Evolutionary conservation across 106 monocot species (phyloP).

Genomic region (Dactylorhiza incarnata): DNA sequence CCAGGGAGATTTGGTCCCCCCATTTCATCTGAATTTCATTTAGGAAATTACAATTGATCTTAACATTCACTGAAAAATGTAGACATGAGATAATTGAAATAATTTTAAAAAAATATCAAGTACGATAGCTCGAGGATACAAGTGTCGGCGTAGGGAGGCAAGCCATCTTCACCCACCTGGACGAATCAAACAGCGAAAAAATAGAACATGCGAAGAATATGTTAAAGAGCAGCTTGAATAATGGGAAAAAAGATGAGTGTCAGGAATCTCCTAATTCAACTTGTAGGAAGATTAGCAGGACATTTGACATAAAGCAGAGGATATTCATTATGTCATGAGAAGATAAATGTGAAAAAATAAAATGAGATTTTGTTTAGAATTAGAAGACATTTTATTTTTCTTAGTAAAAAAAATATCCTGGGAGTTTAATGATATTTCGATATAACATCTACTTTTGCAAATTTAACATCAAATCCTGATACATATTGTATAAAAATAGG

Average conservation of each 20-base stretch:
- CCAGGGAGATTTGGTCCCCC: not conserved
- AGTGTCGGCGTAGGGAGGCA: not conserved
- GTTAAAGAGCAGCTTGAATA: not conserved
- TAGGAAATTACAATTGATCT: not conserved
- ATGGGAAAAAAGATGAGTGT: not conserved
- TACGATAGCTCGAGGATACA: not conserved
- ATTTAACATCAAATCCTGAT: too few species aligned
- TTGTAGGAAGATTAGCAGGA: not conserved
- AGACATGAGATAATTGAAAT: not conserved
- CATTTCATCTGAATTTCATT: constrained; percentile 4
- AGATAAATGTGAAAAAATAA: too few species aligned
- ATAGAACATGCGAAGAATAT: not conserved
- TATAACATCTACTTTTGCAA: not conserved
- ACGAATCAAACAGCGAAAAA: not conserved
- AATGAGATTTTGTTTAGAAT: too few species aligned
- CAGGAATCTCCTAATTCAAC: not conserved
- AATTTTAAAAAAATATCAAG: not conserved
- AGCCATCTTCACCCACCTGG: not conserved
- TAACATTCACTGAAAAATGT: not conserved
- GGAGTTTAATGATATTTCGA: not conserved
- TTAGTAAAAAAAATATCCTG: not conserved
- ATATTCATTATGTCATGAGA: too few species aligned
- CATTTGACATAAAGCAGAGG: too few species aligned
- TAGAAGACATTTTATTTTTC: not conserved
- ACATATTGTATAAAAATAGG: too few species aligned